A percentile compares a stretch with the other conserved stretches of the same genome.
These are phyloP conservation scores for Rhodosporidiobolus odoratus DNA, from an alignment of 768 basidiomycete genomes.

Conservation along the genomic window DNA sequence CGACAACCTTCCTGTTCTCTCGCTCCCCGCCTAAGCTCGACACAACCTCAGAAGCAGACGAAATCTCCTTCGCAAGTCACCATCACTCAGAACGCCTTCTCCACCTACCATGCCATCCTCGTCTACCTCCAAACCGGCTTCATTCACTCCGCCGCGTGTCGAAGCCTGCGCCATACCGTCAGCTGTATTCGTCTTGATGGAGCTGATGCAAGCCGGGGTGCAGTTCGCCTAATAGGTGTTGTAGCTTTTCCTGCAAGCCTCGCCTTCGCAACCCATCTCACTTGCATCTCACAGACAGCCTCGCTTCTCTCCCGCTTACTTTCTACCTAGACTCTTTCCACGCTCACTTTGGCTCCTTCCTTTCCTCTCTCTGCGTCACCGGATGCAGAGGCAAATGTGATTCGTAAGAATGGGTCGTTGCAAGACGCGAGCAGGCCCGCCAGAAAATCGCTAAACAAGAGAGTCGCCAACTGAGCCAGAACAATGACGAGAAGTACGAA, in stretches of 20 bases:
- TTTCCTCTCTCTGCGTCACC: not conserved
- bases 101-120: constrained; percentile 12
- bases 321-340: too few species aligned
- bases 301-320: too few species aligned
- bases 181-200: too few species aligned
- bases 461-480: not conserved
- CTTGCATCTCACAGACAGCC: too few species aligned
- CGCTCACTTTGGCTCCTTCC: not conserved
- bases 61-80: constrained; percentile 2
- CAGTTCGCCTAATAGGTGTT: too few species aligned
- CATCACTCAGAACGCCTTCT: not conserved
- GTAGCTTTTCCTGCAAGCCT: too few species aligned
- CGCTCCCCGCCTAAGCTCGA: not conserved
- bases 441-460: not conserved
- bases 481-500: not conserved
- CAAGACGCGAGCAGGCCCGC: not conserved
- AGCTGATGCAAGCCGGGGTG: too few species aligned
- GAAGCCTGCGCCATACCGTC: too few species aligned
- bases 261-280: too few species aligned
- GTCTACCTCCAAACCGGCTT: not conserved
- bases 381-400: not conserved
- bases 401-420: not conserved
- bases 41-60: not conserved
- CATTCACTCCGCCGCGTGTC: too few species aligned
- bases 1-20: not conserved